phyloP scores from a whole-genome alignment of 1,139 yeast genomes.

The Geotrichum reessii region DNA sequence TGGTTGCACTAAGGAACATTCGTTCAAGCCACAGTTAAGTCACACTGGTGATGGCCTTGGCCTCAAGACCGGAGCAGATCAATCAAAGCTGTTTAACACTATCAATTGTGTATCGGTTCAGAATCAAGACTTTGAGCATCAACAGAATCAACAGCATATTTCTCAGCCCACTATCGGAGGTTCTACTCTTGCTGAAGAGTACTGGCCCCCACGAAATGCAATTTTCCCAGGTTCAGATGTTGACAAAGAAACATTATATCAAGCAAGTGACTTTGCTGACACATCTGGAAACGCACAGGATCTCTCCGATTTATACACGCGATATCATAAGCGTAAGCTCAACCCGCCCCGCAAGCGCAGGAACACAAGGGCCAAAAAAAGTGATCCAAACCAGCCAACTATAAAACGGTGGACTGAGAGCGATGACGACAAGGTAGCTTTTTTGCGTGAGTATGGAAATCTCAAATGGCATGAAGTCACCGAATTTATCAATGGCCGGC shows the following conservation, averaged over 20 bases:
- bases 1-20: too few species aligned
- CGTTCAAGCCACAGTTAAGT: background rate
- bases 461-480: conserved; percentile 41
- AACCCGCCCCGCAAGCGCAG: background rate
- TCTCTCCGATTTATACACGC: background rate
- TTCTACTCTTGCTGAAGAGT: background rate
- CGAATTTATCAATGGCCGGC: conserved; percentile 32
- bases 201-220: background rate
- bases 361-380: background rate
- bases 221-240: background rate
- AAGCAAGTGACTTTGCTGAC: background rate
- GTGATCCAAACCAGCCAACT: background rate
- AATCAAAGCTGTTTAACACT: background rate
- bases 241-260: background rate
- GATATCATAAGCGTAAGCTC: background rate
- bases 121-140: background rate
- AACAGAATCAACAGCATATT: background rate
- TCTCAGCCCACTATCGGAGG: background rate
- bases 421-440: conserved; percentile 39
- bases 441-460: conserved; percentile 37
- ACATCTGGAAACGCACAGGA: background rate
- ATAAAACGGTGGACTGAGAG: conserved; percentile 36
- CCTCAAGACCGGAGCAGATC: background rate
- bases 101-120: background rate
- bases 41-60: background rate